Percentiles rank a stretch among this genome's conserved stretches.
Evolutionary conservation across 306 rosid species (phyloP).

Genomic region (Medicago lupulina): DNA sequence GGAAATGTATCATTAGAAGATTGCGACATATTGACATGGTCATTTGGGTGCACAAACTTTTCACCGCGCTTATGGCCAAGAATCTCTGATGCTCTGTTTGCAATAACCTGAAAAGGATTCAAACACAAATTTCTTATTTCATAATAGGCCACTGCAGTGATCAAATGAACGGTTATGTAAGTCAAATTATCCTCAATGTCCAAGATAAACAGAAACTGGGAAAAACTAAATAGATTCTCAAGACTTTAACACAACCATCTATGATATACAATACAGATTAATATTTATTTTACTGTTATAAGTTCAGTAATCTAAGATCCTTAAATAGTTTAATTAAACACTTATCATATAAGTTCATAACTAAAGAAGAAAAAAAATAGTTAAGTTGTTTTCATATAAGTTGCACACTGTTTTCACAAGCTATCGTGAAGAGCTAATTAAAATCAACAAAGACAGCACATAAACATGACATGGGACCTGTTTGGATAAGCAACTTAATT

Average conservation of each 20-base stretch:
- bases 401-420: neutral
- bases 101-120: conserved; percentile 72
- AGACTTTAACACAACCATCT: neutral
- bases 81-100: conserved; percentile 96
- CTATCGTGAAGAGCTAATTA: neutral
- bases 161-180: conserved; percentile 14
- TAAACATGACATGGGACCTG: neutral
- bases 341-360: neutral
- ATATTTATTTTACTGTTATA: neutral
- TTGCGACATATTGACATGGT: conserved; percentile 96
- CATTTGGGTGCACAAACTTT: conserved; percentile 95
- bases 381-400: neutral
- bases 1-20: conserved; percentile 98
- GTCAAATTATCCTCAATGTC: neutral
- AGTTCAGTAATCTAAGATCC: conserved; percentile 3
- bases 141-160: conserved; percentile 14
- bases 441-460: neutral
- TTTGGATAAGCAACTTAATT: neutral
- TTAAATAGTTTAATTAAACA: neutral
- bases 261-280: neutral
- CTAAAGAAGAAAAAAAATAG: neutral
- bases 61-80: conserved; percentile 92
- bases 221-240: conserved; percentile 23
- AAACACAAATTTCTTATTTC: conserved; percentile 22
- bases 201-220: neutral